Conservation (phyloP, 129 eudicot species). For the Tagetes erecta region DNA sequence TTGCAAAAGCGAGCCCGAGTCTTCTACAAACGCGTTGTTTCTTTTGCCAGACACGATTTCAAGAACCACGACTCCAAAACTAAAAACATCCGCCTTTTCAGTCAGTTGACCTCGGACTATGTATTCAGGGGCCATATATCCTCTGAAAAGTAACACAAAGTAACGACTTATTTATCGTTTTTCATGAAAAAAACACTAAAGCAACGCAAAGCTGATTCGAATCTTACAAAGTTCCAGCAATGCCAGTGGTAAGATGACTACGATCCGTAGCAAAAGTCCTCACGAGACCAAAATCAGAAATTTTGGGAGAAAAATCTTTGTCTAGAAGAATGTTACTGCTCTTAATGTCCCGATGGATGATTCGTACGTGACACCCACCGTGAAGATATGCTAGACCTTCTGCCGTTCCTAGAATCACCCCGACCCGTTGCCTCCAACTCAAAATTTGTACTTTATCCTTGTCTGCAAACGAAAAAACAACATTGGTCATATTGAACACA, state of each 20-base stretch:
- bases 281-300: slow-evolving; percentile 84
- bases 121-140: slow-evolving; percentile 89
- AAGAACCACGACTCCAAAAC: slow-evolving; percentile 75
- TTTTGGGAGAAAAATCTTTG: slow-evolving; percentile 56
- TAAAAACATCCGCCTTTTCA: slow-evolving; percentile 77
- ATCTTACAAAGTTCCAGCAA: slow-evolving; percentile 86
- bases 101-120: slow-evolving; percentile 80
- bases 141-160: slow-evolving; percentile 40
- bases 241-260: slow-evolving; percentile 85
- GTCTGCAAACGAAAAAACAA: slow-evolving; percentile 39
- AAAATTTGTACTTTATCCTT: slow-evolving; percentile 46
- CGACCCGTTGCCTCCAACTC: slow-evolving; percentile 64
- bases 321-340: slow-evolving; percentile 82
- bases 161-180: not conserved
- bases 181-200: not conserved
- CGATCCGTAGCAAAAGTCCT: slow-evolving; percentile 65
- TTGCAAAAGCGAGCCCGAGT: slow-evolving; percentile 62
- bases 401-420: slow-evolving; percentile 70
- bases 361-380: slow-evolving; percentile 56
- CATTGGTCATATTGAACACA: not conserved
- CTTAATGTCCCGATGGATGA: slow-evolving; percentile 80
- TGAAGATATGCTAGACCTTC: slow-evolving; percentile 77
- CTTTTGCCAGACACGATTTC: slow-evolving; percentile 65
- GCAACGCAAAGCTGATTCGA: not conserved
- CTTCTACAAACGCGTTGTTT: slow-evolving; percentile 61